A percentile compares a stretch with the other conserved stretches of the same genome.
Evolutionary conservation across 2,329 filamentous ascomycete species (phyloP).

Genomic region (Ophiosphaerella herpotricha): DNA sequence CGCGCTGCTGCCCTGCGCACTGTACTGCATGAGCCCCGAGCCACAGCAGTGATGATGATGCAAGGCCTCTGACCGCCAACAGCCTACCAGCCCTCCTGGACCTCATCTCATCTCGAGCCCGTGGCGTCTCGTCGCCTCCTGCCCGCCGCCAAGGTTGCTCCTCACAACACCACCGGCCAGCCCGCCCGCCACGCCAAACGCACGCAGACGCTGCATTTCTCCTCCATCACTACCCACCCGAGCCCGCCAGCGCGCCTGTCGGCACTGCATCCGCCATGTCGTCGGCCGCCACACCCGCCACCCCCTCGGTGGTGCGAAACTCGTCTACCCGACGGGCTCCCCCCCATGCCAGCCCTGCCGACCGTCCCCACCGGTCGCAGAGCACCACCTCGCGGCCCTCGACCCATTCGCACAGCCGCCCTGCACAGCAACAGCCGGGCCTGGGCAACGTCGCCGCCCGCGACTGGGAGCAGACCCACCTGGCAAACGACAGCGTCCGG

Average conservation of each 20-base stretch:
- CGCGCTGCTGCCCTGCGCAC: not conserved
- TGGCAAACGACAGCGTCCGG: conserved; percentile 61
- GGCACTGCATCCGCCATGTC: conserved; percentile 29
- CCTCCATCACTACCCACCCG: conserved; percentile 4
- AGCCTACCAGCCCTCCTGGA: not conserved
- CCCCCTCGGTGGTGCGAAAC: conserved; percentile 49
- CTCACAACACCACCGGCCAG: conserved; percentile 8
- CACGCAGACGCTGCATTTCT: conserved; percentile 8
- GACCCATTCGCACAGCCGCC: conserved; percentile 35
- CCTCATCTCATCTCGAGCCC: too few species aligned
- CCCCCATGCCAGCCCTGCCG: conserved; percentile 24
- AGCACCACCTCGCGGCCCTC: conserved; percentile 41
- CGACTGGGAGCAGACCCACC: conserved; percentile 74
- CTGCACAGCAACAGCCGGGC: conserved; percentile 44
- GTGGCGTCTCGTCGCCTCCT: not conserved
- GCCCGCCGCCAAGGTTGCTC: conserved; percentile 13
- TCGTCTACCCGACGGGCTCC: conserved; percentile 36
- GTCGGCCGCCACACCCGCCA: conserved; percentile 44
- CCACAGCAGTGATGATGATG: not conserved
- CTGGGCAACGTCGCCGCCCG: conserved; percentile 63
- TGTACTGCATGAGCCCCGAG: not conserved
- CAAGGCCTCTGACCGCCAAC: conserved; percentile 10
- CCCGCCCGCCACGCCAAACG: conserved; percentile 6
- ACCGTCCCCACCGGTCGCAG: conserved; percentile 44
- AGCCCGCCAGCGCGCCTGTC: conserved; percentile 21